A percentile compares a stretch with the other conserved stretches of the same genome.
phyloP scores from a whole-genome alignment of 2,329 filamentous ascomycete species.

The Phaeosphaeria sp. region DNA sequence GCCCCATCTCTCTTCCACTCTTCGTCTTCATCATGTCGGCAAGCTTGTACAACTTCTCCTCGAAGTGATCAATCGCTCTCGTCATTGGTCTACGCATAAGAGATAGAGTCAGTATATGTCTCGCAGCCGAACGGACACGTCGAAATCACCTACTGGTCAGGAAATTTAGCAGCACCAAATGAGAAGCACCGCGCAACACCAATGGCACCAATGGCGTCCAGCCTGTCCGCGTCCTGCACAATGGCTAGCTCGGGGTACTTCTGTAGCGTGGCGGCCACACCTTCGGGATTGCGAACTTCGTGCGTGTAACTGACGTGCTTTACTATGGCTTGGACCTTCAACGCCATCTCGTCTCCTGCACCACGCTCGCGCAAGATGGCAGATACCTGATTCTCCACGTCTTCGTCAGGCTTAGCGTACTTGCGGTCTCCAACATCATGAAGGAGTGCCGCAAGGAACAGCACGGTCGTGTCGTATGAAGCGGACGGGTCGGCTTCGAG shows the following conservation, averaged over 20 bases:
- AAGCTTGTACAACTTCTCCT: conserved; percentile 43
- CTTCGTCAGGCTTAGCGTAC: conserved; percentile 66
- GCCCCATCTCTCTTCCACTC: conserved; percentile 29
- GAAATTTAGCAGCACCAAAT: conserved; percentile 65
- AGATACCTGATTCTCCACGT: conserved; percentile 63
- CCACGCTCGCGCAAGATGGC: conserved; percentile 64
- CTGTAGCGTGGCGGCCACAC: conserved; percentile 67
- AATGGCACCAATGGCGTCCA: conserved; percentile 90
- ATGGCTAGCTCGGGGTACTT: conserved; percentile 77
- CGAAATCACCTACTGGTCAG: conserved; percentile 9
- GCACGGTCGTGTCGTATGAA: conserved; percentile 60
- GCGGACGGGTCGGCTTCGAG: conserved; percentile 39
- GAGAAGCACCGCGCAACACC: conserved; percentile 82
- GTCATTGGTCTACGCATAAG: conserved; percentile 25
- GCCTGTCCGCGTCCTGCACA: conserved; percentile 89
- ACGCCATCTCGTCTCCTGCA: conserved; percentile 64
- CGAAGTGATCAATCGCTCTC: conserved; percentile 43
- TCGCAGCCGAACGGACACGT: neutral
- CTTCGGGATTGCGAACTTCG: conserved; percentile 71
- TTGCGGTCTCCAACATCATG: conserved; percentile 91
- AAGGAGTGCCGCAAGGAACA: conserved; percentile 69
- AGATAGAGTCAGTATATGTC: neutral
- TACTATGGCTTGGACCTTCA: conserved; percentile 74
- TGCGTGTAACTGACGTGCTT: conserved; percentile 78
- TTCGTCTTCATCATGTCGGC: conserved; percentile 47